phyloP scores from a whole-genome alignment of 2,329 filamentous ascomycete genomes.

The Bertia moriformis region DNA sequence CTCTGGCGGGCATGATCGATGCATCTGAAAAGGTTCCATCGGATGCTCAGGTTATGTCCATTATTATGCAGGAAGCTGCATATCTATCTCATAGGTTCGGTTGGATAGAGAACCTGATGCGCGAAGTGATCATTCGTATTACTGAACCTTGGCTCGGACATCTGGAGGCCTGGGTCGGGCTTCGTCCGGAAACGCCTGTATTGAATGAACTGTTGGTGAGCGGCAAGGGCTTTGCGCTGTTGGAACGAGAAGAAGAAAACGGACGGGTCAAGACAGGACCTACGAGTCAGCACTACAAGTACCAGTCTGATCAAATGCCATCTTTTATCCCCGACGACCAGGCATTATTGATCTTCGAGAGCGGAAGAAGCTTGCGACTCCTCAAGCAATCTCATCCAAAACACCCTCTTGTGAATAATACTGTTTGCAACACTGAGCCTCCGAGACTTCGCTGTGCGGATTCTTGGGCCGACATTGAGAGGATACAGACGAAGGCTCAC shows the following conservation, averaged over 20 bases:
- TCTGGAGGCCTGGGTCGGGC: neutral
- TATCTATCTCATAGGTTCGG: constrained; percentile 6
- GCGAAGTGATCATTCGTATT: constrained; percentile 4
- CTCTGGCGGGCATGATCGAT: neutral
- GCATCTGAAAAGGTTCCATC: constrained; percentile 2
- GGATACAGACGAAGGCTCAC: constrained; percentile 7
- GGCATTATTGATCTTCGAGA: neutral
- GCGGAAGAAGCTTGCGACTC: neutral
- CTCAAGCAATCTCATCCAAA: neutral
- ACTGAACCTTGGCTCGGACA: neutral
- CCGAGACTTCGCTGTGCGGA: neutral
- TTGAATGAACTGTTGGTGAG: neutral
- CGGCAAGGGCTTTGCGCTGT: neutral
- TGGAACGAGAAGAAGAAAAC: neutral
- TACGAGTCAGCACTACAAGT: constrained; percentile 2
- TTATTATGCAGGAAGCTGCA: constrained; percentile 6
- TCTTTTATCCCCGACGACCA: neutral
- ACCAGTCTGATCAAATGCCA: neutral
- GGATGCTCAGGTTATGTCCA: constrained; percentile 6
- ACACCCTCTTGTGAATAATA: neutral
- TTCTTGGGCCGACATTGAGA: constrained; percentile 5
- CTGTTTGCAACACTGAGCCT: neutral
- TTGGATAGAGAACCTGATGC: constrained; percentile 7
- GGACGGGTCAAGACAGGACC: too few species aligned
- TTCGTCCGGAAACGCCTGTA: neutral